Percentiles rank a stretch among this genome's conserved stretches.
These are phyloP conservation scores for Salvia miltiorrhiza DNA, from an alignment of 257 asterid species.

Conservation along the genomic window DNA sequence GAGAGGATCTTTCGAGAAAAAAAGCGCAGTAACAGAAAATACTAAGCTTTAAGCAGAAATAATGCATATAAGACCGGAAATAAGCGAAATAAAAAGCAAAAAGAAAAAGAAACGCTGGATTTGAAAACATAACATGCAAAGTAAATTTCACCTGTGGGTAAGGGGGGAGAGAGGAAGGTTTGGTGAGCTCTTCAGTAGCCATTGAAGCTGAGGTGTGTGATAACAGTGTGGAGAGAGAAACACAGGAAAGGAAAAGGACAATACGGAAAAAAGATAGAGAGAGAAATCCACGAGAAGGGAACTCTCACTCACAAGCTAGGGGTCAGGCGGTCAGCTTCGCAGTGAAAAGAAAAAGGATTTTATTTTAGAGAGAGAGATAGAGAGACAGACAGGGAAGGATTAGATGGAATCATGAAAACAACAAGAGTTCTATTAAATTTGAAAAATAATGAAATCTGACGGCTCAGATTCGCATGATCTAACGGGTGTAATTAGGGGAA, in stretches of 20 bases:
- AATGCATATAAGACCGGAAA: not conserved
- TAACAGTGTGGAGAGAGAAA: constrained; percentile 11
- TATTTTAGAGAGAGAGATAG: constrained; percentile 11
- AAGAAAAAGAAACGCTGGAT: not conserved
- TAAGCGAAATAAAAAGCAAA: not conserved
- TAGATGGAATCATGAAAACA: constrained; percentile 4
- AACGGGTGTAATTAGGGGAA: not conserved
- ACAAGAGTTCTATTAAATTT: constrained; percentile 4
- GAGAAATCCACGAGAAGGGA: constrained; percentile 19
- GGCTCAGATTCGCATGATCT: constrained; percentile 19
- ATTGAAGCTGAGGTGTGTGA: constrained; percentile 34
- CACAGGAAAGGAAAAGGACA: not conserved
- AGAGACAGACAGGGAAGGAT: not conserved
- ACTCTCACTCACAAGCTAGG: not conserved
- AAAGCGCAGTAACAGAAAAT: not conserved
- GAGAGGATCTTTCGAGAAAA: not conserved
- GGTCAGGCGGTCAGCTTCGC: constrained; percentile 18
- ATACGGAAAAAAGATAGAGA: constrained; percentile 1
- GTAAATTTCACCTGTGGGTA: constrained; percentile 62
- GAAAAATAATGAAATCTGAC: not conserved
- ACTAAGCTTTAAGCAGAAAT: not conserved
- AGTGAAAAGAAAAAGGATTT: not conserved
- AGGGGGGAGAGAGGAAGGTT: constrained; percentile 53
- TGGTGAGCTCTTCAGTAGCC: constrained; percentile 67
- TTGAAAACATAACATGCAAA: constrained; percentile 1